Conservation (phyloP, 1,139 yeast species). For the Pichia sp. region DNA sequence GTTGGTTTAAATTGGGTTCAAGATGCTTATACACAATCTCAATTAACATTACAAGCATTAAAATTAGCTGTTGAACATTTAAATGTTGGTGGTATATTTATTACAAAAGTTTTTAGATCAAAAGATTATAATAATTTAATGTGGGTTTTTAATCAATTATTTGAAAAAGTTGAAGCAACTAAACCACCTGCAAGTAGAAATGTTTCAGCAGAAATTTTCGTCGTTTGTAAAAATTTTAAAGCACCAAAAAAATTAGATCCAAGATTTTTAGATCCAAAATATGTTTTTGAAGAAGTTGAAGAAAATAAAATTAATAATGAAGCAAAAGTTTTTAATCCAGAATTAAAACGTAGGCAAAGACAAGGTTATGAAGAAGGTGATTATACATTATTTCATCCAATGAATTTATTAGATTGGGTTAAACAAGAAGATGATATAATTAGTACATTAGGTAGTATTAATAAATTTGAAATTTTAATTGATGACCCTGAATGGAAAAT, state of each 20-base stretch:
- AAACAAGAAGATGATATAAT: constrained; percentile 73
- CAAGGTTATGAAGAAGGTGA: constrained; percentile 98
- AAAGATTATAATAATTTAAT: constrained; percentile 93
- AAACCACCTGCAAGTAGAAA: constrained; percentile 98
- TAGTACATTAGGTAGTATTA: constrained; percentile 67
- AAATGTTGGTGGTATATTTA: constrained; percentile 90
- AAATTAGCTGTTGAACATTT: constrained; percentile 94
- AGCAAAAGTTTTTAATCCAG: constrained; percentile 91
- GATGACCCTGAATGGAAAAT: constrained; percentile 69
- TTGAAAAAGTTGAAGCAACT: constrained; percentile 95
- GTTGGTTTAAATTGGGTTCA: constrained; percentile 99
- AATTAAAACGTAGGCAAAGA: constrained; percentile 82
- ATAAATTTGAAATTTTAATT: constrained; percentile 54
- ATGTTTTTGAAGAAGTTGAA: constrained; percentile 87
- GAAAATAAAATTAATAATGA: constrained; percentile 78
- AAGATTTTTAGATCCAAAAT: constrained; percentile 81
- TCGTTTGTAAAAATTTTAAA: constrained; percentile 90
- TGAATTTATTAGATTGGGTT: constrained; percentile 75
- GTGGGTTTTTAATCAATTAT: constrained; percentile 96
- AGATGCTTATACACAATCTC: constrained; percentile 98
- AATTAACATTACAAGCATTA: constrained; percentile 86
- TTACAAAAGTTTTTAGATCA: constrained; percentile 94
- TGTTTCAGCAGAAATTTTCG: constrained; percentile 98
- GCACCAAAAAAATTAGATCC: constrained; percentile 96
- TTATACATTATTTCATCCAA: constrained; percentile 65